phyloP scores from a whole-genome alignment of 23 red algal species.

The Gracilaria vermiculophylla region DNA sequence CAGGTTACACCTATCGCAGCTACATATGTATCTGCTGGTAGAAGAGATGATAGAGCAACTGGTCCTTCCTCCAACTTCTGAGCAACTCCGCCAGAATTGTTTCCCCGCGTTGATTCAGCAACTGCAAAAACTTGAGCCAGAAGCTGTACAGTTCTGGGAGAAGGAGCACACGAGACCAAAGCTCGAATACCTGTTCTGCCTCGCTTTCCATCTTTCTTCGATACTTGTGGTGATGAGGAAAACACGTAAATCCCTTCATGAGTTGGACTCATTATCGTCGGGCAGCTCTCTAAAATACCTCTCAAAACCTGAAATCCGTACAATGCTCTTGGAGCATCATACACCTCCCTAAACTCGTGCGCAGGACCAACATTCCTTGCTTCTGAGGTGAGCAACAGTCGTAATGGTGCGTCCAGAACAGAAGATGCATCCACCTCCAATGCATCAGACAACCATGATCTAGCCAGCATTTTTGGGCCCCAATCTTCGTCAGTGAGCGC shows the following conservation, averaged over 20 bases:
- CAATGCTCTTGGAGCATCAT: constrained; percentile 63
- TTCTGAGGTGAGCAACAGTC: constrained; percentile 54
- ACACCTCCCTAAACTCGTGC: constrained; percentile 37
- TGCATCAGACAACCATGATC: constrained; percentile 68
- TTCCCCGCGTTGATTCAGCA: not conserved
- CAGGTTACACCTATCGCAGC: constrained; percentile 37
- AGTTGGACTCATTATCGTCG: constrained; percentile 22
- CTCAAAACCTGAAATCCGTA: constrained; percentile 62
- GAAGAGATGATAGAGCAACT: constrained; percentile 21
- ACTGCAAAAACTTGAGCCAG: constrained; percentile 44
- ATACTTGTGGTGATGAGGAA: constrained; percentile 12
- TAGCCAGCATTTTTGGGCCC: constrained; percentile 68
- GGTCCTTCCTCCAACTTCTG: constrained; percentile 9
- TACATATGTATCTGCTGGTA: constrained; percentile 57
- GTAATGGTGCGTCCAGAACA: constrained; percentile 64
- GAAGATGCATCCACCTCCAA: constrained; percentile 53
- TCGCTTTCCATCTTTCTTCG: constrained; percentile 36
- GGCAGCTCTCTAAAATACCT: constrained; percentile 61
- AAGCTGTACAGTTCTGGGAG: constrained; percentile 33
- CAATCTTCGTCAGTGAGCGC: constrained; percentile 62
- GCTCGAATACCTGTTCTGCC: constrained; percentile 51
- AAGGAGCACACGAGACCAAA: constrained; percentile 14
- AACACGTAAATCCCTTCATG: constrained; percentile 8
- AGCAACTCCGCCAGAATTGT: not conserved
- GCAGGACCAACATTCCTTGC: not conserved